Conservation (phyloP, 139 green algal species). For the Micractinium sp. region DNA sequence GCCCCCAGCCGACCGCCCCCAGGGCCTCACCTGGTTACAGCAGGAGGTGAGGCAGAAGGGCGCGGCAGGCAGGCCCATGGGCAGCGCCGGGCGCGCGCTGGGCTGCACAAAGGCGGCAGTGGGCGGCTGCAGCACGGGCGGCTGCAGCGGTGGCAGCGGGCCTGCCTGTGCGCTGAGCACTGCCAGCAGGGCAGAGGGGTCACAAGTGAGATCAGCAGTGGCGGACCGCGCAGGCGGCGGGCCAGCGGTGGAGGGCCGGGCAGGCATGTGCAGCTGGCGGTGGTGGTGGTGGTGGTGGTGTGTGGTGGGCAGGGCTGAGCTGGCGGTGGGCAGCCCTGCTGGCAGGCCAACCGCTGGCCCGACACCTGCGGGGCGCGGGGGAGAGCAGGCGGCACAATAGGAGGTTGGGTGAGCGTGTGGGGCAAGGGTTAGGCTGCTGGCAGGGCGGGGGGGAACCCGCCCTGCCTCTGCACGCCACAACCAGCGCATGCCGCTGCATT, state of each 20-base stretch:
- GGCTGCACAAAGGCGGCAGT: neutral
- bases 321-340: no score
- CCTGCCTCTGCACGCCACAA: no score
- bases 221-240: neutral
- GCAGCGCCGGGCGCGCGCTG: neutral
- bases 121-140: no score
- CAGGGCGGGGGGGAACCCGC: no score
- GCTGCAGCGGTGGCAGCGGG: neutral
- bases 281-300: no score
- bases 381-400: neutral
- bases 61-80: neutral
- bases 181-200: neutral
- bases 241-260: neutral
- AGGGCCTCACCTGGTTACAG: constrained; percentile 19
- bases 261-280: no score
- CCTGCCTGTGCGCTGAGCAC: neutral
- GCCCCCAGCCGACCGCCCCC: no score
- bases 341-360: no score
- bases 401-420: neutral
- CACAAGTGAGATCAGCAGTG: neutral
- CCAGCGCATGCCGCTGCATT: neutral
- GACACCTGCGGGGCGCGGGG: neutral
- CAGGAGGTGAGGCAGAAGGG: constrained; percentile 12
- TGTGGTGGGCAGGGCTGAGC: no score
- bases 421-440: neutral